Evolutionary conservation across 108 stramenopile species (phyloP).

Genomic region (Chaetoceros muelleri): DNA sequence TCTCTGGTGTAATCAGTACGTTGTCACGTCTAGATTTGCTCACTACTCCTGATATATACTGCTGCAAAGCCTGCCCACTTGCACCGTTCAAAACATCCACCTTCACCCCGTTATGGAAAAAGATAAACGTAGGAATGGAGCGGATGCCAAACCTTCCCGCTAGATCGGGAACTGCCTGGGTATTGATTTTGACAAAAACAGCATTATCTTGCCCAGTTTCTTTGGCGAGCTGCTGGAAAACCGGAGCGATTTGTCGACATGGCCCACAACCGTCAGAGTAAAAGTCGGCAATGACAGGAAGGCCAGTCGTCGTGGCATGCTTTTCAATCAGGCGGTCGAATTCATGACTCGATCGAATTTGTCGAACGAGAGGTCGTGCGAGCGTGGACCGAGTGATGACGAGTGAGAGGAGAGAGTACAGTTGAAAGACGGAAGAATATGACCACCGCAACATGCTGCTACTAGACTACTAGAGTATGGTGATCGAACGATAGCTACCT

Average conservation of each 20-base stretch:
- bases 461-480: no score
- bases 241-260: constrained; percentile 88
- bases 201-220: constrained; percentile 64
- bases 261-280: constrained; percentile 72
- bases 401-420: constrained; percentile 7
- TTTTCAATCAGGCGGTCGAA: constrained; percentile 80
- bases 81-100: constrained; percentile 79
- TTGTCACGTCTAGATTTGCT: constrained; percentile 59
- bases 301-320: constrained; percentile 79
- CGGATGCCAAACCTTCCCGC: constrained; percentile 57
- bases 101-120: constrained; percentile 73
- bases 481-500: no score
- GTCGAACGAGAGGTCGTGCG: constrained; percentile 67
- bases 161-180: constrained; percentile 65
- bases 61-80: constrained; percentile 70
- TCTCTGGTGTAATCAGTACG: constrained; percentile 43
- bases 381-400: background rate
- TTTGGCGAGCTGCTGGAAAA: constrained; percentile 84
- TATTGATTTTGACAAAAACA: constrained; percentile 91
- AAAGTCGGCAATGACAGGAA: constrained; percentile 89
- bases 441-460: no score
- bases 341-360: constrained; percentile 77
- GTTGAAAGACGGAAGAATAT: no score
- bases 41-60: constrained; percentile 54
- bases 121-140: constrained; percentile 84